Conservation (phyloP, 169 alveolate species). For the Plasmodium knowlesi region DNA sequence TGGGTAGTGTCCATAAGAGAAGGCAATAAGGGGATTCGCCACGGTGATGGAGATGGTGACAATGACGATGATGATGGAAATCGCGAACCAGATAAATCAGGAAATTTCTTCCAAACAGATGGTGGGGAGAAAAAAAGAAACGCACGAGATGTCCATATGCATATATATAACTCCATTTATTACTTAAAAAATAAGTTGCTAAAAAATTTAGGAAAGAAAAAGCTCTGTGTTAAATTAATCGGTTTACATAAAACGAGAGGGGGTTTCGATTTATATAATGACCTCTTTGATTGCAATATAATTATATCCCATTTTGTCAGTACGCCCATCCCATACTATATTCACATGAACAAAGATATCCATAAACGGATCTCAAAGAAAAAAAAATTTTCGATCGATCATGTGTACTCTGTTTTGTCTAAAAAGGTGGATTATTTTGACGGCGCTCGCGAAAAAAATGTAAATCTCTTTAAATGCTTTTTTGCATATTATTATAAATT, state of each 20-base stretch:
- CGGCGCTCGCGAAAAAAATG: neutral
- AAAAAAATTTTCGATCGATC: constrained; percentile 15
- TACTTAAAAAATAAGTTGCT: constrained; percentile 63
- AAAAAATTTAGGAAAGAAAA: constrained; percentile 10
- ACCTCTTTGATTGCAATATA: constrained; percentile 66
- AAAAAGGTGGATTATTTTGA: constrained; percentile 38
- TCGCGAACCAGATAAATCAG: neutral
- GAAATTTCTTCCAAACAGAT: neutral
- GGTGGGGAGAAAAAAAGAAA: neutral
- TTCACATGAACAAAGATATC: constrained; percentile 22
- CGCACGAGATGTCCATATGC: constrained; percentile 13
- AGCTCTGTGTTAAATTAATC: constrained; percentile 39
- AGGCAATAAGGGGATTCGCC: neutral
- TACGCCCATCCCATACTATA: constrained; percentile 34
- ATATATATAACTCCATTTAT: constrained; percentile 55
- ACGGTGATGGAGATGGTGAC: neutral
- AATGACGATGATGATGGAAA: neutral
- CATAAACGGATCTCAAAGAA: neutral
- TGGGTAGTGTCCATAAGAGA: constrained; percentile 45
- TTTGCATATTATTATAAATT: constrained; percentile 44
- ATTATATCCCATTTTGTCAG: constrained; percentile 17
- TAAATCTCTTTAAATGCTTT: constrained; percentile 55
- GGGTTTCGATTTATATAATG: constrained; percentile 17
- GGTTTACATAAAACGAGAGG: constrained; percentile 44
- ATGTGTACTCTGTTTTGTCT: constrained; percentile 11